Conservation (phyloP, 2,329 filamentous ascomycete genomes). For the Pseudogymnoascus destructans region DNA sequence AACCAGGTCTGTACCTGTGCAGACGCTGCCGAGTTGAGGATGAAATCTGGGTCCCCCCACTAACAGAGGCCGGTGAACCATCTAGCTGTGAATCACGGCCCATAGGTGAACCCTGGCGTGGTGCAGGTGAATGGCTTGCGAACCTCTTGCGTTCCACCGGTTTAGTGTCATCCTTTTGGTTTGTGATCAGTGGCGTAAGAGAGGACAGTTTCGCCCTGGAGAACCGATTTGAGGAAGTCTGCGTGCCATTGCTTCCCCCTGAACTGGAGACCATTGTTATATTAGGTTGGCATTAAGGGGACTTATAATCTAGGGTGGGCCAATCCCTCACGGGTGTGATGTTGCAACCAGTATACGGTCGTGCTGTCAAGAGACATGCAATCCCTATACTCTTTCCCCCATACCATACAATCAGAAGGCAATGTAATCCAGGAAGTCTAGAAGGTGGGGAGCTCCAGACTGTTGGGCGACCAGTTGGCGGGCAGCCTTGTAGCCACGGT, state of each 20-base stretch:
- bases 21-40: constrained; percentile 10
- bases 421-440: neutral
- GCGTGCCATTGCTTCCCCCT: neutral
- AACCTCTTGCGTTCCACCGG: neutral
- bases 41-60: neutral
- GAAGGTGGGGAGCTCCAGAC: neutral
- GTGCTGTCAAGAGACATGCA: neutral
- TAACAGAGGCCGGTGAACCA: neutral
- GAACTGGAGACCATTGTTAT: constrained; percentile 8
- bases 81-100: constrained; percentile 1
- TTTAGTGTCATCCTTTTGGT: neutral
- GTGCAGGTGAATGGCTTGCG: neutral
- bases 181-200: neutral
- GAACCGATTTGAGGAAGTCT: constrained; percentile 1
- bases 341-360: neutral
- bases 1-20: constrained; percentile 23
- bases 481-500: neutral
- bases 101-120: constrained; percentile 1
- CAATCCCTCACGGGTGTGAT: constrained; percentile 3
- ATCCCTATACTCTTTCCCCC: neutral
- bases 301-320: neutral
- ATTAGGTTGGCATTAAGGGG: constrained; percentile 6
- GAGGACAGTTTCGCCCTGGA: neutral
- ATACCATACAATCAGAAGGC: neutral
- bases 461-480: neutral